Evolutionary conservation across 352 stramenopile species (phyloP).

Genomic region (Thalassiosira pacifica): DNA sequence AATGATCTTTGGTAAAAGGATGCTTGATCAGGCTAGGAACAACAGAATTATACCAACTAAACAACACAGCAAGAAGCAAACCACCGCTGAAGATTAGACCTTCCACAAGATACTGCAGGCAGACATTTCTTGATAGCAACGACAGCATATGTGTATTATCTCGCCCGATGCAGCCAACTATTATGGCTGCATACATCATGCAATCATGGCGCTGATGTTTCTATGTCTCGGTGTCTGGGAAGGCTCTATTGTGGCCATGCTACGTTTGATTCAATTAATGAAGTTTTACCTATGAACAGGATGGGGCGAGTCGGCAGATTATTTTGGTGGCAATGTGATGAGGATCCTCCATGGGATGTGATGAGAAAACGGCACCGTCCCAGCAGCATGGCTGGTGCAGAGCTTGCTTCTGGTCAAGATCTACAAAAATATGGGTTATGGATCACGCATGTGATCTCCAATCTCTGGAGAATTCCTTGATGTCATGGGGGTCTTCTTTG

Average conservation of each 20-base stretch:
- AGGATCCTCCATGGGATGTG: constrained; percentile 5
- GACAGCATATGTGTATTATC: neutral
- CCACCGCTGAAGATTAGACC: constrained; percentile 9
- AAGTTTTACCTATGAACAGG: constrained; percentile 27
- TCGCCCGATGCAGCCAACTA: constrained; percentile 27
- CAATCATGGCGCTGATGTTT: constrained; percentile 5
- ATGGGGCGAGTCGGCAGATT: constrained; percentile 16
- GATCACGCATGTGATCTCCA: neutral
- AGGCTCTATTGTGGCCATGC: neutral
- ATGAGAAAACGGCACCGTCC: constrained; percentile 20
- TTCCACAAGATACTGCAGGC: constrained; percentile 11
- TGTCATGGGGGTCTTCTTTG: constrained; percentile 1
- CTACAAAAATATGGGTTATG: constrained; percentile 17
- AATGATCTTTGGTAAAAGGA: constrained; percentile 28
- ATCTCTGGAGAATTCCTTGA: neutral
- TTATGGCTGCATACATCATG: constrained; percentile 22
- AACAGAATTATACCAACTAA: constrained; percentile 30
- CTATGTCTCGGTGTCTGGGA: neutral
- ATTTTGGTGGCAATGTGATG: neutral
- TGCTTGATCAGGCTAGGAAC: constrained; percentile 25
- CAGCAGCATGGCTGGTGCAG: constrained; percentile 15
- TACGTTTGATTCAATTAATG: constrained; percentile 17
- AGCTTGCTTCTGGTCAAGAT: neutral
- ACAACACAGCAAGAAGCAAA: constrained; percentile 17
- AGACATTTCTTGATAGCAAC: neutral